phyloP scores from a whole-genome alignment of 148 eudicot species.

The Chenopodium quinoa region DNA sequence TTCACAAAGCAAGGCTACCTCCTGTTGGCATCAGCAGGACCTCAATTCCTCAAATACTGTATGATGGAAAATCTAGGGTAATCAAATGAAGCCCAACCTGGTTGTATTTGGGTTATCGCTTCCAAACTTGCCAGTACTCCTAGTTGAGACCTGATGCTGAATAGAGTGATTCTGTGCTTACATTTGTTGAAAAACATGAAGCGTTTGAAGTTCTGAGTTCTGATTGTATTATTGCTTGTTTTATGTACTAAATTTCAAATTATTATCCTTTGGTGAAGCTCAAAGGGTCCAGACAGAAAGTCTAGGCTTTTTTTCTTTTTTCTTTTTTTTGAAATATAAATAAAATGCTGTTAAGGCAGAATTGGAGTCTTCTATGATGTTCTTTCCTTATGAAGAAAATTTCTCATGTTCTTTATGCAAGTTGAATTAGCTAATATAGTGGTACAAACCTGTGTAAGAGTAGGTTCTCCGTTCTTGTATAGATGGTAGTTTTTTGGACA shows the following conservation, averaged over 20 bases:
- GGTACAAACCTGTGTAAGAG: background rate
- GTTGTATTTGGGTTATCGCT: background rate
- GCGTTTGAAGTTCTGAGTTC: background rate
- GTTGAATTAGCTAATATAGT: background rate
- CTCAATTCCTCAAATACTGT: background rate
- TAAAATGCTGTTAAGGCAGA: background rate
- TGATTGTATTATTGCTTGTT: background rate
- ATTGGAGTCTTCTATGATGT: background rate
- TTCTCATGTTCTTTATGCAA: background rate
- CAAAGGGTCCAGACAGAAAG: background rate
- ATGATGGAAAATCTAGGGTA: background rate
- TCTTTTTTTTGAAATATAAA: background rate
- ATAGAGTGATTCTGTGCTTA: background rate
- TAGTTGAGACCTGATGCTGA: background rate
- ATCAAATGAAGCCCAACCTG: background rate
- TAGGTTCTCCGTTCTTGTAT: background rate
- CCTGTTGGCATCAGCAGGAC: background rate
- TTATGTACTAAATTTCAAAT: background rate
- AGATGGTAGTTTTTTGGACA: background rate
- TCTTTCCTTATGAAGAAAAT: background rate
- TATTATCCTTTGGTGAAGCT: background rate
- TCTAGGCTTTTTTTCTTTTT: background rate
- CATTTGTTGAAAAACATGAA: background rate
- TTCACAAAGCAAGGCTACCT: background rate
- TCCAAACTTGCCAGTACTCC: background rate